Base-by-base conservation (phyloP, 306 rosid genomes). In the Dryas drummondii region DNA sequence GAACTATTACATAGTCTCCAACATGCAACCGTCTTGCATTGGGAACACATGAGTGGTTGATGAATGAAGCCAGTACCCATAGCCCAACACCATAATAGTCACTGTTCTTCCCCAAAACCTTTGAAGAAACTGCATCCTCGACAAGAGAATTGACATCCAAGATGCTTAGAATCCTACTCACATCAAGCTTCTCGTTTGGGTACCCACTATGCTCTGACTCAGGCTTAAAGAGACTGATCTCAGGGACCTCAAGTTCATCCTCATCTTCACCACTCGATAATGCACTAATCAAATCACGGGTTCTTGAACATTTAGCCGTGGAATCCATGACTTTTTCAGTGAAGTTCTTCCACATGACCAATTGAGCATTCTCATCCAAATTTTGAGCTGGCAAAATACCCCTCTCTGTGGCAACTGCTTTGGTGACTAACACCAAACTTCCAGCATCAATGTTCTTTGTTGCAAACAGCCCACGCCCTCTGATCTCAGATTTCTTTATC, bases 311-410 rank as follows among this genome's bases (percentile, higher is more conserved):
- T 77, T 87, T 91, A 0, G 80, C 51, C 0, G 55, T 78, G 2
- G 84, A 79, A 13, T 84, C 90, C 8, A 70, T 7, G 70, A 94
- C 93, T 58, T 84, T 79, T 45, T 86, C 87, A 37, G 88, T 77
- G 75, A 91, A 92, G 62, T 84, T 88, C 92, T 85, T 94, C 99
- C 99, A 94, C 97, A 94, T 86, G 7, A 84, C 91, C 67, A 90
- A 83, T 19, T 92, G 97, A 3, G 89, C 89, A 57, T 94, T 93
- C 84, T 92, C 97, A 6, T 86, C 80, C 60, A 79, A 62, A 70
- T 87, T 88, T 71, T 86, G 87, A 0, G 84, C 86, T 8, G 81
- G 86, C 68, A 94, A 72, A 45, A 94, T 87, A 50, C 96, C 91
- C 76, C 98, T 90, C 73, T 90, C 99, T 4, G 66, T 83, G 7